These are phyloP conservation scores for Aquilaria sinensis DNA, from an alignment of 345 rosid genomes.

Conservation along the genomic window DNA sequence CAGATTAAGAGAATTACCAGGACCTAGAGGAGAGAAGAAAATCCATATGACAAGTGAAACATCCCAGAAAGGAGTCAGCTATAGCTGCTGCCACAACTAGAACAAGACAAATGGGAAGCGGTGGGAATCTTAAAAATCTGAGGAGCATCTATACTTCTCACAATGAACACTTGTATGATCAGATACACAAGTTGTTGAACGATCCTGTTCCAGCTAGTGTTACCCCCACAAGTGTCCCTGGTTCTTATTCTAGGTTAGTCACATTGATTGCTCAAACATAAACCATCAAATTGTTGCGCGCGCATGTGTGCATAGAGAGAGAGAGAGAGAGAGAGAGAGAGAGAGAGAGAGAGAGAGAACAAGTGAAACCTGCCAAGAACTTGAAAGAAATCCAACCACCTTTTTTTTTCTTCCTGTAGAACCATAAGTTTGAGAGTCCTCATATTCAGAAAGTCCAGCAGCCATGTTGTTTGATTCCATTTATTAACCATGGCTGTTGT, in stretches of 20 bases:
- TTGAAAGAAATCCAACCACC: slow-evolving; percentile 53
- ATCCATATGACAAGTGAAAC: slow-evolving; percentile 20
- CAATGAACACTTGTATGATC: slow-evolving; percentile 26
- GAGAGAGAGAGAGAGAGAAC: background rate
- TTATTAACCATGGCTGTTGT: background rate
- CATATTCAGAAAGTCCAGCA: background rate
- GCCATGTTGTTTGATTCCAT: slow-evolving; percentile 1
- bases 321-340: no score
- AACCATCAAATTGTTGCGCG: background rate
- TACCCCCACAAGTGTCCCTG: slow-evolving; percentile 33
- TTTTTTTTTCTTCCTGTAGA: slow-evolving; percentile 10
- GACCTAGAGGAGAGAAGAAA: slow-evolving; percentile 28
- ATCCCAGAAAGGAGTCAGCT: slow-evolving; percentile 40
- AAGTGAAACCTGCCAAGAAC: slow-evolving; percentile 35
- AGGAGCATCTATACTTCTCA: slow-evolving; percentile 37
- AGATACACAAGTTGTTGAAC: slow-evolving; percentile 30
- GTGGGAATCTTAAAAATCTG: slow-evolving; percentile 26
- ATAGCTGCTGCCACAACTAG: slow-evolving; percentile 37
- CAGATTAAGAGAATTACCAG: slow-evolving; percentile 17
- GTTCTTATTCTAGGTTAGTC: background rate
- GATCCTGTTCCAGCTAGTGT: slow-evolving; percentile 36
- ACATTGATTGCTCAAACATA: background rate
- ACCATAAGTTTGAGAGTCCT: slow-evolving; percentile 11
- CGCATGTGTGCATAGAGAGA: background rate
- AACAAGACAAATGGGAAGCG: slow-evolving; percentile 24